Conservation (phyloP, 345 rosid species). For the Acer negundo region DNA sequence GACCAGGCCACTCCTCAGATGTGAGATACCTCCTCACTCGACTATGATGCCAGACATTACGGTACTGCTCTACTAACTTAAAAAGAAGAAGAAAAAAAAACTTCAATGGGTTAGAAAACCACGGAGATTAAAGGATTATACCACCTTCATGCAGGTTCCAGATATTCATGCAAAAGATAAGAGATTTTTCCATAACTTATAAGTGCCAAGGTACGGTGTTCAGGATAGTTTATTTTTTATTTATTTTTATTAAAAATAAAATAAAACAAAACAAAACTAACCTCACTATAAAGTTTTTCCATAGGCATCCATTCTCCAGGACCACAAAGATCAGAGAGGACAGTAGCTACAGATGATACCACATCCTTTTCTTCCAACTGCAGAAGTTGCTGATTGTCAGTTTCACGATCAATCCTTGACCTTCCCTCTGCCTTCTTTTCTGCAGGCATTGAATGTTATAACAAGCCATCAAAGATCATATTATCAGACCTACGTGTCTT, state of each 20-base stretch:
- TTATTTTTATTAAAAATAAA: too few relatives aligned
- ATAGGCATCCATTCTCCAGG: slow-evolving; percentile 99
- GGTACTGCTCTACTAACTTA: slow-evolving; percentile 76
- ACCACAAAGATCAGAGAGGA: slow-evolving; percentile 95
- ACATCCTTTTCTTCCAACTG: slow-evolving; percentile 97
- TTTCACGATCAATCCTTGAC: slow-evolving; percentile 79
- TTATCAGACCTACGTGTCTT: not conserved
- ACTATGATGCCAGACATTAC: slow-evolving; percentile 86
- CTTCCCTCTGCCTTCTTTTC: slow-evolving; percentile 90
- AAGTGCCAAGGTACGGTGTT: too few relatives aligned
- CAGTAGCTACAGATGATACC: slow-evolving; percentile 96
- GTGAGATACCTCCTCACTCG: slow-evolving; percentile 83
- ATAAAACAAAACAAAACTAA: slow-evolving; percentile 27
- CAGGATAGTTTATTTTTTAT: not conserved
- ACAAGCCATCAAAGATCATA: slow-evolving; percentile 26
- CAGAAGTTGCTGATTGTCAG: slow-evolving; percentile 91
- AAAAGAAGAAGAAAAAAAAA: not conserved
- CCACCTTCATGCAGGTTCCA: not conserved
- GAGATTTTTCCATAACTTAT: not conserved
- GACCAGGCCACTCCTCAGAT: slow-evolving; percentile 74
- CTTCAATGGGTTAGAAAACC: slow-evolving; percentile 16
- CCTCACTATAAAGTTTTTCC: slow-evolving; percentile 94
- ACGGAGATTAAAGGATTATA: not conserved
- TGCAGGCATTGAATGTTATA: slow-evolving; percentile 32
- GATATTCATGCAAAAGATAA: not conserved